A percentile compares a stretch with the other conserved stretches of the same genome.
Conservation (phyloP, 1,139 yeast genomes). For the Yamadazyma atmosphaerica region DNA sequence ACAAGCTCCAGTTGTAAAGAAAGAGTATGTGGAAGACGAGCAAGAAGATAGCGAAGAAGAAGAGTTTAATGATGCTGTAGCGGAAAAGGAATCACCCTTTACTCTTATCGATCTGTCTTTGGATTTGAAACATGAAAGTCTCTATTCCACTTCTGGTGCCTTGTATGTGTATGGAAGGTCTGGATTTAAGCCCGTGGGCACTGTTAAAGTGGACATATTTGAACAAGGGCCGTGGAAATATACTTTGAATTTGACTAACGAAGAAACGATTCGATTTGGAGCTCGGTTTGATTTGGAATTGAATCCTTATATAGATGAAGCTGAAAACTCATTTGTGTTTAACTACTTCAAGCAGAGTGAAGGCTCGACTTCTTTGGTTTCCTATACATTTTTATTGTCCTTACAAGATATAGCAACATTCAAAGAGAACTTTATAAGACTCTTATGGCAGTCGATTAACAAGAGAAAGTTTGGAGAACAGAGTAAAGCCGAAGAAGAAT, state of each 20-base stretch:
- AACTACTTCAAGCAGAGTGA: conserved; percentile 39
- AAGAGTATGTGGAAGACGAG: too few species aligned
- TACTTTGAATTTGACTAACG: conserved; percentile 43
- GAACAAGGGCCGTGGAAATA: conserved; percentile 55
- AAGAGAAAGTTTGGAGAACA: conserved; percentile 2
- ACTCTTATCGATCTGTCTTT: too few species aligned
- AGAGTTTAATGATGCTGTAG: too few species aligned
- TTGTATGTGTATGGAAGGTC: conserved; percentile 3
- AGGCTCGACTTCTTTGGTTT: conserved; percentile 30
- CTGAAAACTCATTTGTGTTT: conserved; percentile 62
- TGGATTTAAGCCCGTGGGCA: conserved; percentile 5
- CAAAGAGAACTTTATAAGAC: conserved; percentile 51
- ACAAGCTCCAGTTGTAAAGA: too few species aligned
- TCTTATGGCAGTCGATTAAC: conserved; percentile 65
- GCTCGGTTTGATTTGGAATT: conserved; percentile 48
- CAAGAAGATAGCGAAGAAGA: too few species aligned
- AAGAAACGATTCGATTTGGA: conserved; percentile 32
- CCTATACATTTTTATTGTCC: conserved; percentile 64
- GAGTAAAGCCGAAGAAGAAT: conserved; percentile 19
- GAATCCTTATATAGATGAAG: conserved; percentile 66
- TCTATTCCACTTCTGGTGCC: neutral
- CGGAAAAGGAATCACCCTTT: too few species aligned
- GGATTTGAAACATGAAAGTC: too few species aligned
- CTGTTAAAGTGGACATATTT: conserved; percentile 31
- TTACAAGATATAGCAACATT: conserved; percentile 53